Evolutionary conservation across 164 flowering plant species (phyloP), one percentile per base, ranked within the genome.

Genomic region (Magnolia kwangsiensis): DNA sequence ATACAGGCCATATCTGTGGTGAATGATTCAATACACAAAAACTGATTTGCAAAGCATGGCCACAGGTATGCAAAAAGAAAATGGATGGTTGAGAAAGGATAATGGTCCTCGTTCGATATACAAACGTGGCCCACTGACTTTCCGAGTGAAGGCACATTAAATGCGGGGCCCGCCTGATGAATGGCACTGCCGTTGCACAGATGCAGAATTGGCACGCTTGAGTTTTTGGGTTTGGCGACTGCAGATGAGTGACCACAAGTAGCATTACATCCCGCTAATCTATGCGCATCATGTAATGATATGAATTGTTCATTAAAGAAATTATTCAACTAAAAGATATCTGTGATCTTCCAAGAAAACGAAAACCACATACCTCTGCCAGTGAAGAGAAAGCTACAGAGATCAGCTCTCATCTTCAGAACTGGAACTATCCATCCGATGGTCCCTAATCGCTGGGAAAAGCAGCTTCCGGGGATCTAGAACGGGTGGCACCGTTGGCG

Each of bases 361-460:
- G 4, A 68, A 29, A 37, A 31, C 16, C n/a, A 31, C 71, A 16
- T 68, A 68, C 71, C 71, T 37, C 71, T 68, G 3, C 71, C 71
- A 68, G 16, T 13, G 7, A 31, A 68, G 29, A 50, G 19, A 51
- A 69, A 8, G 51, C 68, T 70, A 37, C 45, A 5, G 45, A 37
- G 78, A 82, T 61, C 66, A 64, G 71, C 71, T 79, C 27, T 88
- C 91, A 31, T 87, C 88, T 80, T 87, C 91, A 23, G 91, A 83
- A 78, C 89, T 86, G 55, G 88, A 87, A 75, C 67, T 72, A 67
- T 85, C 83, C 72, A 78, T 80, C 37, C 88, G 78, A 20, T 85
- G 79, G 50, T 85, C 90, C 45, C 14, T 59, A 50, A 86, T 86
- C 23, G 88, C 90, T n/a, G 94, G 92, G 80, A 90, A 90, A 13